Base-by-base conservation (phyloP, 2,329 filamentous ascomycete genomes). In the Lasiodiplodia sp. region DNA sequence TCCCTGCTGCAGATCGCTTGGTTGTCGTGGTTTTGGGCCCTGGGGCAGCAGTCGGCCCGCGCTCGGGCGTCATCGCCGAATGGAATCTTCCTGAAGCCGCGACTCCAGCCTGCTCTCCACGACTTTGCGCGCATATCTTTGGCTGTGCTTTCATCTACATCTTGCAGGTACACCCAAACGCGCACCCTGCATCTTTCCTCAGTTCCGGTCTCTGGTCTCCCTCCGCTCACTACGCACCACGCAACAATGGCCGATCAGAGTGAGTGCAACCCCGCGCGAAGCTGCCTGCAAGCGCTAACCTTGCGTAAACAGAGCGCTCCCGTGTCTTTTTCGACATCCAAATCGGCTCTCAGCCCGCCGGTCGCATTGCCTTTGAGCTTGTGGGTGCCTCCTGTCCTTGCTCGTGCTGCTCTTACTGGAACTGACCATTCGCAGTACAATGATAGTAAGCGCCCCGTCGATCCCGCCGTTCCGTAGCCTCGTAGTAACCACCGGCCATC, bases 261-360 rank as follows among this genome's bases (percentile, higher is more conserved):
- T 67, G 49, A 37, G 65, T 21, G 37, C 18, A 6, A 53, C 60
- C 60, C 60, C 60, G 60, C 47, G 28, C 40, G 8, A 38, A 37
- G 16, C 40, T 38, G 14, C 10, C 12, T 11, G 14, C 44, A 37
- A n/a, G n/a, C 16, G 53, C 65, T 67, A n/a, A 67, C 53, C 44
- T 23, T 31, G 28, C 12, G 12, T 14, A 52, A 52, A 18, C 78
- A 85, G 85, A 85, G 79, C 91, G 92, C 76, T 88, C 89, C 78
- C 90, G 92, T 75, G 94, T 97, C 83, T 99, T 91, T 85, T 97
- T 99, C 81, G 94, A 98, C 84, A 90, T 99, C 79, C 85, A 90
- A 71, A 91, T 98, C 77, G 94, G 92, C 77, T 87, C 88, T 69
- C 87, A 89, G 75, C 83, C 88, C 53, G 87, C 89, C 70, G 94